A percentile compares a stretch with the other conserved stretches of the same genome.
Conservation (phyloP, 441 rosid species). For the Syzygium syzygioides region DNA sequence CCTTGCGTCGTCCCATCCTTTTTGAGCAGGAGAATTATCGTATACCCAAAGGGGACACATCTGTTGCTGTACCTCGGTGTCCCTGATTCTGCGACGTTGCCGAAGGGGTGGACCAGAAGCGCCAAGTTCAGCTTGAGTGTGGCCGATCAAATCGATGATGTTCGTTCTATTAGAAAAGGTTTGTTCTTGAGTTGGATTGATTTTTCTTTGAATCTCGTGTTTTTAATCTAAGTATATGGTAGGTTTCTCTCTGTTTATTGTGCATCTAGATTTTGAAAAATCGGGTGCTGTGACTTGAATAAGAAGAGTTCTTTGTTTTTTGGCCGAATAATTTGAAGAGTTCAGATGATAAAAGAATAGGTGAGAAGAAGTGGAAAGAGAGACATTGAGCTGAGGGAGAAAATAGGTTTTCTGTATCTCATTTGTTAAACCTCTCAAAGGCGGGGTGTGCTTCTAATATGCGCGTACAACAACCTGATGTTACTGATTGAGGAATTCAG, state of each 20-base stretch:
- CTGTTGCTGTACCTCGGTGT: background rate
- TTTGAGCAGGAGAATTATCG: background rate
- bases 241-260: background rate
- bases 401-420: background rate
- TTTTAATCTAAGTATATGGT: background rate
- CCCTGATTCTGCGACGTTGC: background rate
- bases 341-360: background rate
- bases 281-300: background rate
- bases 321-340: background rate
- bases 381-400: background rate
- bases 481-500: background rate
- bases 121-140: background rate
- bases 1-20: background rate
- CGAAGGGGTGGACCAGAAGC: background rate
- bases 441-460: too few relatives aligned
- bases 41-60: background rate
- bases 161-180: background rate
- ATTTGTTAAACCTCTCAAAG: background rate
- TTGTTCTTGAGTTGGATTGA: background rate
- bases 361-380: background rate
- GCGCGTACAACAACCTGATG: too few relatives aligned
- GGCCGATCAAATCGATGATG: background rate
- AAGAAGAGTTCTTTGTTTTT: background rate
- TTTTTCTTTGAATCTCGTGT: background rate
- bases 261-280: background rate